phyloP scores from a whole-genome alignment of 129 eudicot genomes.

The Scalesia atractyloides region DNA sequence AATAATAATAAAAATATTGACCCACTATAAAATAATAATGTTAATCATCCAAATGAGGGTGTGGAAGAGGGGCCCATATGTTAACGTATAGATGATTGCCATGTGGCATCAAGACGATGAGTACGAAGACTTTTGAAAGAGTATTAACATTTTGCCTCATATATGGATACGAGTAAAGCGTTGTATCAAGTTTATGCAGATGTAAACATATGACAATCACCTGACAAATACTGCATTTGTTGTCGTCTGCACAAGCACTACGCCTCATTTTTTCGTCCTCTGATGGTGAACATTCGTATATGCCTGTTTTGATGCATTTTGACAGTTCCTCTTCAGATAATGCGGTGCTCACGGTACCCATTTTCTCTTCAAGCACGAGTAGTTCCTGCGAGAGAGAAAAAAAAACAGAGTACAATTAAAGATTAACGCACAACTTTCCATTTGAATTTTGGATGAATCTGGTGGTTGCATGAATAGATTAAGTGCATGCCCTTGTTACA shows the following conservation, averaged over 20 bases:
- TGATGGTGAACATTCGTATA: constrained; percentile 36
- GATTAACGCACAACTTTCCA: not conserved
- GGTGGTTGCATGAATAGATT: not conserved
- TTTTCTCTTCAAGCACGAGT: constrained; percentile 82
- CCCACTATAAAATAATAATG: not conserved
- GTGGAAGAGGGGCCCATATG: not conserved
- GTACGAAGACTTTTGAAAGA: not conserved
- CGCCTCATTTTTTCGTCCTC: constrained; percentile 26
- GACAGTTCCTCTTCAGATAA: constrained; percentile 67
- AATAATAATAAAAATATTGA: not conserved
- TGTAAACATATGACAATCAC: constrained; percentile 33
- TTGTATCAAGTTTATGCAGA: not conserved
- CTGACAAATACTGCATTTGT: constrained; percentile 95
- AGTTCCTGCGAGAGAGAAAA: constrained; percentile 57
- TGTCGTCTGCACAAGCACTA: constrained; percentile 47
- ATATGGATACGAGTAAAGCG: not conserved
- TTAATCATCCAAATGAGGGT: not conserved
- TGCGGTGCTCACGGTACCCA: constrained; percentile 93
- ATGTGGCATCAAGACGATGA: not conserved
- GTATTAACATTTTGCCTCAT: not conserved
- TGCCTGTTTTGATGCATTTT: constrained; percentile 62
- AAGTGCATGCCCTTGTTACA: constrained; percentile 1
- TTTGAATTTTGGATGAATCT: constrained; percentile 3
- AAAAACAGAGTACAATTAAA: not conserved
- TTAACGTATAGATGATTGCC: not conserved